These are phyloP conservation scores for Eragrostis tef DNA, from an alignment of 202 grass and related monocot species.

Conservation along the genomic window DNA sequence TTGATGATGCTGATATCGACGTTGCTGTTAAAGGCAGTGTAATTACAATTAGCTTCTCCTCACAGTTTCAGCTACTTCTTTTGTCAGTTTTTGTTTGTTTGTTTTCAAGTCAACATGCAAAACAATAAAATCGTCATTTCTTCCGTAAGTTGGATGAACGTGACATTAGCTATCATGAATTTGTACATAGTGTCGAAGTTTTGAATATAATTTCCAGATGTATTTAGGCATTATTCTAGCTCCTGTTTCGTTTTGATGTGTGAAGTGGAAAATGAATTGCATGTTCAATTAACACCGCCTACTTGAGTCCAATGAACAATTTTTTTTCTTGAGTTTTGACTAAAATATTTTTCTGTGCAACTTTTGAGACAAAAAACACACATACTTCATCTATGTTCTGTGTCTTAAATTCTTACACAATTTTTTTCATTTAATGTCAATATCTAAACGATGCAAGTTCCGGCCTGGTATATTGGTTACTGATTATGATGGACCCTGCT, in stretches of 20 bases:
- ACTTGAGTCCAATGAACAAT: not conserved
- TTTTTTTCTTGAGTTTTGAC: not conserved
- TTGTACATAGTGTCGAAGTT: not conserved
- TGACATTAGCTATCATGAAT: not conserved
- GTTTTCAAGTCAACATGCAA: slow-evolving; percentile 24
- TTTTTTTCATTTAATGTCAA: slow-evolving; percentile 3
- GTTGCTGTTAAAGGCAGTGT: slow-evolving; percentile 93
- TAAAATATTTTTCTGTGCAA: not conserved
- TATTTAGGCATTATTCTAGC: not conserved
- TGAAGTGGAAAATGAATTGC: not conserved
- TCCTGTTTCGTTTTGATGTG: not conserved
- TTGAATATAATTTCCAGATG: not conserved
- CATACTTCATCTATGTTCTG: not conserved
- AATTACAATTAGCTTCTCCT: slow-evolving; percentile 48
- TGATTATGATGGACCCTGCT: not conserved
- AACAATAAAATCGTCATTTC: slow-evolving; percentile 14
- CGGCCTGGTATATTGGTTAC: slow-evolving; percentile 16
- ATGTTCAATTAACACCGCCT: not conserved
- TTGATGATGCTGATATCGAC: slow-evolving; percentile 96
- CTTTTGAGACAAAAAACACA: not conserved
- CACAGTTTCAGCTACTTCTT: slow-evolving; percentile 10
- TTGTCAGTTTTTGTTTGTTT: slow-evolving; percentile 9
- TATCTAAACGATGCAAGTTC: not conserved
- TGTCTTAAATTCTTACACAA: not conserved
- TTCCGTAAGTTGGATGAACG: slow-evolving; percentile 2